phyloP scores from a whole-genome alignment of 139 green algal genomes.

The Eudorina sp. region DNA sequence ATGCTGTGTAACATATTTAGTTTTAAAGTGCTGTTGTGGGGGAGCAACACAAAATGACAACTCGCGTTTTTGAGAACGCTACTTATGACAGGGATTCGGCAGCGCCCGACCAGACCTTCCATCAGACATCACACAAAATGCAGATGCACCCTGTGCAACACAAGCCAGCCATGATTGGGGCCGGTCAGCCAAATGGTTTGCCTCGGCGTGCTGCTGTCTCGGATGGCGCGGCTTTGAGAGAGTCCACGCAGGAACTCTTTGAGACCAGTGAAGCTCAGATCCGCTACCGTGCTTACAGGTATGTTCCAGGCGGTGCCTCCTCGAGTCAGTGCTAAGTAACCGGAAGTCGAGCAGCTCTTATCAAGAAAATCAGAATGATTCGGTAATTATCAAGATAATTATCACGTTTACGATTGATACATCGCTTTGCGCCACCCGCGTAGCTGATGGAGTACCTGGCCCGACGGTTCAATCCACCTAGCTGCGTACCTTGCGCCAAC shows the following conservation, averaged over 20 bases:
- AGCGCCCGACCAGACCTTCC: slow-evolving; percentile 21
- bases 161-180: not conserved
- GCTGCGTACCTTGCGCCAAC: slow-evolving; percentile 17
- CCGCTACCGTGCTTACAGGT: slow-evolving; percentile 83
- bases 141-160: slow-evolving; percentile 1
- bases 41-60: not conserved
- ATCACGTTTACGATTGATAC: not conserved
- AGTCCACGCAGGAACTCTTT: slow-evolving; percentile 68
- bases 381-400: not conserved
- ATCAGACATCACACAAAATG: slow-evolving; percentile 1
- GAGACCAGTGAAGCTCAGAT: slow-evolving; percentile 73
- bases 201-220: not conserved
- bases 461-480: slow-evolving; percentile 17
- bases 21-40: no score
- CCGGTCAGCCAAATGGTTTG: not conserved
- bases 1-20: not conserved
- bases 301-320: not conserved
- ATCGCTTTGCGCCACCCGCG: not conserved
- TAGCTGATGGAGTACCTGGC: not conserved
- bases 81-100: slow-evolving; percentile 1
- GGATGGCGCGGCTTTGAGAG: slow-evolving; percentile 1
- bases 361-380: not conserved
- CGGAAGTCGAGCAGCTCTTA: not conserved
- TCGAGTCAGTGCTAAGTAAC: not conserved
- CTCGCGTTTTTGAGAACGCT: slow-evolving; percentile 18